These are phyloP conservation scores for Asparagopsis taxiformis DNA, from an alignment of 31 red algal genomes.

Conservation along the genomic window DNA sequence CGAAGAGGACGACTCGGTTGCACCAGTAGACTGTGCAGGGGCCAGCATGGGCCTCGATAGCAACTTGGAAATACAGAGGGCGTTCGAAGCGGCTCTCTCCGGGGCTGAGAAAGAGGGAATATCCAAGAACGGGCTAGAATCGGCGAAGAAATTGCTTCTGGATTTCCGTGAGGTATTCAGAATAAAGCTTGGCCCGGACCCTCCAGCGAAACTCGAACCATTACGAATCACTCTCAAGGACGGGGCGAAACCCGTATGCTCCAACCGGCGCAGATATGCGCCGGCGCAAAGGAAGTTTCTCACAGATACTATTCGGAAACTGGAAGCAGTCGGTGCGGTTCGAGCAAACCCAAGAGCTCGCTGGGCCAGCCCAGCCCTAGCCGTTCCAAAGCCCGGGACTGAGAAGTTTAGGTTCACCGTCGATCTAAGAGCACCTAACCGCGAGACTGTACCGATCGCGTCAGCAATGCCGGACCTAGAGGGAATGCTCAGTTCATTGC, in stretches of 20 bases:
- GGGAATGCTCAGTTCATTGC: background rate
- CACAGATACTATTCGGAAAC: background rate
- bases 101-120: too few species aligned
- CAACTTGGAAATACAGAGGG: too few species aligned
- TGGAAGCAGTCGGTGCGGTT: constrained; percentile 2
- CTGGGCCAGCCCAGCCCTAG: constrained; percentile 18
- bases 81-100: too few species aligned
- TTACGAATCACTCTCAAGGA: background rate
- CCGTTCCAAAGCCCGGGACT: constrained; percentile 22
- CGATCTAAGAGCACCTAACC: constrained; percentile 5
- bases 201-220: background rate
- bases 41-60: too few species aligned
- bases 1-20: too few species aligned
- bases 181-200: constrained; percentile 10
- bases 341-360: background rate
- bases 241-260: background rate
- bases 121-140: too few species aligned
- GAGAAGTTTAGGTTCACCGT: constrained; percentile 22
- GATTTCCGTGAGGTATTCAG: constrained; percentile 3
- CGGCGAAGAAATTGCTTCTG: too few species aligned
- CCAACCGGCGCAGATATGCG: background rate
- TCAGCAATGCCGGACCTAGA: constrained; percentile 23
- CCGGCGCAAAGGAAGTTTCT: background rate
- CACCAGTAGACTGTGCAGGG: too few species aligned
- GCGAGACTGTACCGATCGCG: constrained; percentile 5